A percentile compares a stretch with the other conserved stretches of the same genome.
Evolutionary conservation across 2,329 filamentous ascomycete species (phyloP).

Genomic region (Drechslerella stenobrocha): DNA sequence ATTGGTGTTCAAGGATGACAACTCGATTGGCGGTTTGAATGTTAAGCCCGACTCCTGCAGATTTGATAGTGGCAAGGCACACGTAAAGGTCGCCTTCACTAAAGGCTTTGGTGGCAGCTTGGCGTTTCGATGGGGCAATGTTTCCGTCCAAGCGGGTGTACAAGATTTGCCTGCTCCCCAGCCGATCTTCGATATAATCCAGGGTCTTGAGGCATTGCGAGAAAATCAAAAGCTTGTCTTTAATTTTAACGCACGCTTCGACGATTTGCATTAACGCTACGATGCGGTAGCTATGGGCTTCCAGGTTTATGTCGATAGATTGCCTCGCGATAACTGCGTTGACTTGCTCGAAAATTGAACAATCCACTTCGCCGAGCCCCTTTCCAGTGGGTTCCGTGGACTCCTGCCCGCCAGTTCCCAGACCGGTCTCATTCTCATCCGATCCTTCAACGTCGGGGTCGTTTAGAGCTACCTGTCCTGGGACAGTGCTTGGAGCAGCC

Average conservation of each 20-base stretch:
- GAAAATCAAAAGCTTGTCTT: conserved; percentile 80
- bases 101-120: conserved; percentile 69
- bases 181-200: conserved; percentile 12
- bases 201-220: conserved; percentile 69
- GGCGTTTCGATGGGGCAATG: conserved; percentile 64
- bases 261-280: conserved; percentile 70
- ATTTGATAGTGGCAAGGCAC: conserved; percentile 79
- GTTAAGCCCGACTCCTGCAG: conserved; percentile 82
- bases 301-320: conserved; percentile 54
- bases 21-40: conserved; percentile 82
- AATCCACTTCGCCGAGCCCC: conserved; percentile 44
- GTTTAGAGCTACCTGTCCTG: too few species aligned
- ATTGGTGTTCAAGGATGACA: conserved; percentile 80
- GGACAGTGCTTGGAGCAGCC: background rate
- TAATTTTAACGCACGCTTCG: conserved; percentile 63
- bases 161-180: conserved; percentile 55
- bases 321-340: background rate
- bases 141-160: conserved; percentile 69
- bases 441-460: too few species aligned
- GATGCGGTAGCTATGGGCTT: conserved; percentile 68
- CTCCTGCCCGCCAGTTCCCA: conserved; percentile 47
- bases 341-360: conserved; percentile 33
- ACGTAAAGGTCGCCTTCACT: conserved; percentile 63
- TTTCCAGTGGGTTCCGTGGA: too few species aligned
- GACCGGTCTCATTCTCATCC: background rate